These are phyloP conservation scores for Epichloe coenophiala DNA, from an alignment of 2,329 filamentous ascomycete genomes.

Conservation along the genomic window DNA sequence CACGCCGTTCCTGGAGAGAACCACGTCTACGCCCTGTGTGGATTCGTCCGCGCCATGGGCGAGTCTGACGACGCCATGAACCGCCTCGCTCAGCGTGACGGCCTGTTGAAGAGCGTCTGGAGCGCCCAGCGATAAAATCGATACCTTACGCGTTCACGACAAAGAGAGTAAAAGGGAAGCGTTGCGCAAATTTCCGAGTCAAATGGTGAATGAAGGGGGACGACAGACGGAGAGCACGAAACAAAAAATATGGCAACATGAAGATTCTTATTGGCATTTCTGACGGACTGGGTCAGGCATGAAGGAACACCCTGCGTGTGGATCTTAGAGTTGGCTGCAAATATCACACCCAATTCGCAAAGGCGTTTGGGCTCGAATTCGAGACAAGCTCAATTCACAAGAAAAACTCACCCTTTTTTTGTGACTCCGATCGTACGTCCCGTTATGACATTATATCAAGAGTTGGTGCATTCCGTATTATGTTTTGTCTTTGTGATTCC, in stretches of 20 bases:
- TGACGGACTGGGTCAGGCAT: conserved; percentile 22
- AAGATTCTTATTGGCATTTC: conserved; percentile 7
- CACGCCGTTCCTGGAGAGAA: conserved; percentile 87
- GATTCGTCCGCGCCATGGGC: conserved; percentile 94
- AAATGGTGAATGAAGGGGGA: not conserved
- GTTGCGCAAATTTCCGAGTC: conserved; percentile 7
- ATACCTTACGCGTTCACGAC: conserved; percentile 7
- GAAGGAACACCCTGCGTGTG: conserved; percentile 12
- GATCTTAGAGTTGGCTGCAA: conserved; percentile 30
- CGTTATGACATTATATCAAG: conserved; percentile 7
- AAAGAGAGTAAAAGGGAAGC: conserved; percentile 3
- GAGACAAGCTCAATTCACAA: conserved; percentile 19
- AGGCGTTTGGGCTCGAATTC: conserved; percentile 33
- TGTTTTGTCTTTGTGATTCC: conserved; percentile 12
- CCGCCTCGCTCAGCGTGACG: conserved; percentile 89
- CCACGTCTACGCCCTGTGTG: conserved; percentile 93
- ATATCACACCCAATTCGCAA: conserved; percentile 28
- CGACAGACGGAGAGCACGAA: not conserved
- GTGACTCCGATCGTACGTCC: not conserved
- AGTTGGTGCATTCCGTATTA: conserved; percentile 2
- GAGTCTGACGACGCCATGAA: conserved; percentile 96
- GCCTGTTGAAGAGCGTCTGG: conserved; percentile 96
- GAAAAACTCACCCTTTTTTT: conserved; percentile 8
- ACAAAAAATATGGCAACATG: conserved; percentile 2
- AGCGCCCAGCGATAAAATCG: conserved; percentile 52